Percentiles rank a stretch among this genome's conserved stretches.
These are phyloP conservation scores for Botrytis porri DNA, from an alignment of 2,329 filamentous ascomycete genomes.

Conservation along the genomic window DNA sequence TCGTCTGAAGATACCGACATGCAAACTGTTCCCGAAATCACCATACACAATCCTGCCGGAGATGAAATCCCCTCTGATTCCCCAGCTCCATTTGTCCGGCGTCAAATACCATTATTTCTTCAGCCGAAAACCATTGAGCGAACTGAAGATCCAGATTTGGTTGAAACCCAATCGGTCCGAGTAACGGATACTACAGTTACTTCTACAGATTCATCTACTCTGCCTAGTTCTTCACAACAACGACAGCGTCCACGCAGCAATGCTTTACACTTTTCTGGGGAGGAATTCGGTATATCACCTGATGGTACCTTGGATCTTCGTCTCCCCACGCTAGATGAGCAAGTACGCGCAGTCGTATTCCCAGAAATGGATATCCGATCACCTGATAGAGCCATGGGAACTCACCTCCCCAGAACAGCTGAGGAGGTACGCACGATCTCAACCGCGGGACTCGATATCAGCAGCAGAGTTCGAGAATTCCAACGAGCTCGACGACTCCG, in stretches of 20 bases:
- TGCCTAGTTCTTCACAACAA: not conserved
- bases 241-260: not conserved
- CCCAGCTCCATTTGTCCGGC: accelerated
- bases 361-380: not conserved
- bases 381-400: too few species aligned
- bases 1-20: not conserved
- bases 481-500: not conserved
- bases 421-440: too few species aligned
- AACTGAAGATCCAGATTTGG: not conserved
- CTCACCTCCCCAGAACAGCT: too few species aligned
- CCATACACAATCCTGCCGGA: not conserved
- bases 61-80: not conserved
- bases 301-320: not conserved
- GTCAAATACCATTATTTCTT: not conserved
- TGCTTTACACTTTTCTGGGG: accelerated
- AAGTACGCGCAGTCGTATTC: too few species aligned
- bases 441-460: too few species aligned
- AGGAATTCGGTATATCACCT: not conserved
- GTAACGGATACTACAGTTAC: not conserved
- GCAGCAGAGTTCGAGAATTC: too few species aligned
- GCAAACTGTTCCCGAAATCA: not conserved
- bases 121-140: not conserved
- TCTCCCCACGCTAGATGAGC: too few species aligned
- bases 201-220: not conserved
- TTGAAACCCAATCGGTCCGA: not conserved